phyloP scores from a whole-genome alignment of 2,329 filamentous ascomycete species.

The Verticillium isaacii region DNA sequence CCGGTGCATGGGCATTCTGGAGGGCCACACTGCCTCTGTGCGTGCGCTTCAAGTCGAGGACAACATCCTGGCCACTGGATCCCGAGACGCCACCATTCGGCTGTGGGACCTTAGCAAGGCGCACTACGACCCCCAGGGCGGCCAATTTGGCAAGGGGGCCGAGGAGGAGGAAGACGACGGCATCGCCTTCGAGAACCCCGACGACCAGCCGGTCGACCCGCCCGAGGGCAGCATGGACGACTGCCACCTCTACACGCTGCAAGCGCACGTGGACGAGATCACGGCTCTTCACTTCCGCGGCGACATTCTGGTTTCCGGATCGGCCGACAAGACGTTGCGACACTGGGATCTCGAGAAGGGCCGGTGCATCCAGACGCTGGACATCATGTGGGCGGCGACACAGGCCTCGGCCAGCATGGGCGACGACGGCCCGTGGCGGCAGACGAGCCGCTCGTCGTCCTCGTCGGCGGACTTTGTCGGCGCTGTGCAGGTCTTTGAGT shows the following conservation, averaged over 20 bases:
- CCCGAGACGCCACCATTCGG: conserved; percentile 88
- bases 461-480: conserved; percentile 86
- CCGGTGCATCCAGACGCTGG: conserved; percentile 94
- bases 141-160: conserved; percentile 53
- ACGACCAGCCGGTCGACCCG: conserved; percentile 64
- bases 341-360: conserved; percentile 98
- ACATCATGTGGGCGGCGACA: conserved; percentile 96
- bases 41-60: conserved; percentile 90
- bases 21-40: conserved; percentile 93
- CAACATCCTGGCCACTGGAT: conserved; percentile 91
- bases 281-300: conserved; percentile 89
- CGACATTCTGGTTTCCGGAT: conserved; percentile 88
- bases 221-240: conserved; percentile 80
- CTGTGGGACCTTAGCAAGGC: conserved; percentile 93
- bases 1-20: conserved; percentile 83
- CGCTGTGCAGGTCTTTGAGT: conserved; percentile 91
- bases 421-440: conserved; percentile 65
- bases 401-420: conserved; percentile 72
- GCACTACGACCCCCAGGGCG: conserved; percentile 70
- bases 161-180: conserved; percentile 61
- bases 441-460: conserved; percentile 60
- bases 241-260: conserved; percentile 81
- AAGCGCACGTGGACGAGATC: conserved; percentile 89
- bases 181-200: conserved; percentile 67
- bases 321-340: conserved; percentile 91